Percentiles rank a stretch among this genome's conserved stretches.
These are phyloP conservation scores for Pogostemon cablin DNA, from an alignment of 257 asterid species.

Conservation along the genomic window DNA sequence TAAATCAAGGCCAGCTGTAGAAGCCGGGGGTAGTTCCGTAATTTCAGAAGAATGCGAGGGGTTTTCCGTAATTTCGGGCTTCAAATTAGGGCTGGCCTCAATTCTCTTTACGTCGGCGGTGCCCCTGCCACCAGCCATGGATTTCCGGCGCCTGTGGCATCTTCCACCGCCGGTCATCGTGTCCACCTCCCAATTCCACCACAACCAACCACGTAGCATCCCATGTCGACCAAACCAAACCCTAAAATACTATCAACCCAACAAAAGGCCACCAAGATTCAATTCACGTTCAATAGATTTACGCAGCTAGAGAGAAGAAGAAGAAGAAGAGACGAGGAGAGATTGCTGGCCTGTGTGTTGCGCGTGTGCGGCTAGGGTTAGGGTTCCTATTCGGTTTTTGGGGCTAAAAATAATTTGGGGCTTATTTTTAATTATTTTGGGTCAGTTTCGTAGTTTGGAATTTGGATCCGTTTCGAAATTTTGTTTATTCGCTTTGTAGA, in stretches of 20 bases:
- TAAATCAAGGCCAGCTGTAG: conserved; percentile 50
- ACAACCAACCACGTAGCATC: conserved; percentile 48
- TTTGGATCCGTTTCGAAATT: conserved; percentile 45
- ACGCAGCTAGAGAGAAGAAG: conserved; percentile 16
- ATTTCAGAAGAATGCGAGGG: conserved; percentile 49
- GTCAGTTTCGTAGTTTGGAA: conserved; percentile 44
- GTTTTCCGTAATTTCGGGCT: conserved; percentile 55
- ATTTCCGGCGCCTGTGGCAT: conserved; percentile 64
- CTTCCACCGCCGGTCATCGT: conserved; percentile 69
- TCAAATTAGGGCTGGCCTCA: conserved; percentile 51
- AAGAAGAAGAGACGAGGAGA: conserved; percentile 6
- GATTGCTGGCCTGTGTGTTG: conserved; percentile 31
- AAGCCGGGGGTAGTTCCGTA: conserved; percentile 54
- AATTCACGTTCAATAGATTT: conserved; percentile 29
- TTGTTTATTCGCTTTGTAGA: conserved; percentile 38
- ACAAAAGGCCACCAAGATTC: conserved; percentile 33
- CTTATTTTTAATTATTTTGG: conserved; percentile 44
- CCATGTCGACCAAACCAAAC: conserved; percentile 51
- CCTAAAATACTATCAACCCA: conserved; percentile 34
- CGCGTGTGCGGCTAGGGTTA: conserved; percentile 74
- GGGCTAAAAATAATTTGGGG: conserved; percentile 53
- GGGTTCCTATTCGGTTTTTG: conserved; percentile 61
- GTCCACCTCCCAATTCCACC: conserved; percentile 52
- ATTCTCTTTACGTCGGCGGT: conserved; percentile 48
- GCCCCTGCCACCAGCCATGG: conserved; percentile 65